Percentiles rank a stretch among this genome's conserved stretches.
Evolutionary conservation across 208 protist species (phyloP).

Genomic region (Blechomonas ayalai): DNA sequence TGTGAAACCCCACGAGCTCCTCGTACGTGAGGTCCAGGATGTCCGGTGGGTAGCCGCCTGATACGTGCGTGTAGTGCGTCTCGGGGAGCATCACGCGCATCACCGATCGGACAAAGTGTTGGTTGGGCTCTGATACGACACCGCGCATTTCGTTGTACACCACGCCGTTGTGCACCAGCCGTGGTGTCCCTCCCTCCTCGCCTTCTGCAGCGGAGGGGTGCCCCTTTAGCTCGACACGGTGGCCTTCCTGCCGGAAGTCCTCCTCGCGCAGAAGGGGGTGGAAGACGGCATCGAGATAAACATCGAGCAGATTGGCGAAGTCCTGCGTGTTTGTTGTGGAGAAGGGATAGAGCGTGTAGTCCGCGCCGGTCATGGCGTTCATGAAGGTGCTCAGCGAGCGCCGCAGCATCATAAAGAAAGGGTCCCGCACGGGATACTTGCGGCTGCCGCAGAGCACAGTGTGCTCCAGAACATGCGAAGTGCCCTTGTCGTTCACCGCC

Average conservation of each 20-base stretch:
- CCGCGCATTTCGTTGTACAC: slow-evolving; percentile 95
- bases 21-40: slow-evolving; percentile 84
- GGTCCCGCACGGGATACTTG: slow-evolving; percentile 92
- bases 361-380: slow-evolving; percentile 91
- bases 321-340: slow-evolving; percentile 88
- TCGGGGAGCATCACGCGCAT: slow-evolving; percentile 76
- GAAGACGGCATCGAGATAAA: slow-evolving; percentile 93
- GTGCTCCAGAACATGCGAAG: slow-evolving; percentile 96
- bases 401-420: slow-evolving; percentile 90
- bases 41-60: slow-evolving; percentile 85
- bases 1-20: slow-evolving; percentile 84
- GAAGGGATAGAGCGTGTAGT: slow-evolving; percentile 94
- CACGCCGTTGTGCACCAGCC: slow-evolving; percentile 85
- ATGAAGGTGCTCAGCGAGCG: slow-evolving; percentile 89
- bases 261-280: slow-evolving; percentile 79
- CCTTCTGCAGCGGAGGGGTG: not conserved
- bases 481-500: slow-evolving; percentile 90
- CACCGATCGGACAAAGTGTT: slow-evolving; percentile 62
- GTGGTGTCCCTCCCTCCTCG: slow-evolving; percentile 8
- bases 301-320: slow-evolving; percentile 88
- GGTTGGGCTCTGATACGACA: slow-evolving; percentile 77
- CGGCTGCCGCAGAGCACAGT: slow-evolving; percentile 94
- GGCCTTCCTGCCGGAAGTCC: slow-evolving; percentile 91
- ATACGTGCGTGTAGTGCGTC: slow-evolving; percentile 87
- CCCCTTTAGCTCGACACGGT: slow-evolving; percentile 80